These are phyloP conservation scores for Coemansia sp. DNA, from an alignment of 192 early-diverging fungal species.

Conservation along the genomic window DNA sequence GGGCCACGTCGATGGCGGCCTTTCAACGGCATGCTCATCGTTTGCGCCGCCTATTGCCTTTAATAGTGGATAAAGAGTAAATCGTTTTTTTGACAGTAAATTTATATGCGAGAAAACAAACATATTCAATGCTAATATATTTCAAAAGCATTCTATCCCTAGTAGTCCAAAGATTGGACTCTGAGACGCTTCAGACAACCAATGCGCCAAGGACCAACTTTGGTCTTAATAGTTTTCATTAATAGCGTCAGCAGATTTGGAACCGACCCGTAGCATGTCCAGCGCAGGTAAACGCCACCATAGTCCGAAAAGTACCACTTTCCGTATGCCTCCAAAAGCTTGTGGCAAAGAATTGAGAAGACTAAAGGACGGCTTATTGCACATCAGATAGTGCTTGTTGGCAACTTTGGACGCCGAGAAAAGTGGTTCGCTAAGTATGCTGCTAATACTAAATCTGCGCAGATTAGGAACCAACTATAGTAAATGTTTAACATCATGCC, in stretches of 20 bases:
- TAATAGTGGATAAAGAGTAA: no score
- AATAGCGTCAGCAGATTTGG: background rate
- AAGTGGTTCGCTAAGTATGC: background rate
- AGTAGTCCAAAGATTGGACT: background rate
- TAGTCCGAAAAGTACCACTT: background rate
- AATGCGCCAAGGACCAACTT: background rate
- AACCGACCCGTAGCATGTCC: background rate
- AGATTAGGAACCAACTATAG: slow-evolving; percentile 4
- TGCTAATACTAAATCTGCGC: background rate
- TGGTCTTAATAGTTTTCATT: background rate
- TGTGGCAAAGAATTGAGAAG: no score
- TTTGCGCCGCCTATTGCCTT: no score
- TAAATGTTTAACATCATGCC: background rate
- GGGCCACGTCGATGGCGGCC: no score
- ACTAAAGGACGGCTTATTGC: background rate
- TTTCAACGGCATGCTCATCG: no score
- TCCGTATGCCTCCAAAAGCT: no score
- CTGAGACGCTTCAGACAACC: background rate
- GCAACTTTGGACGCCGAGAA: background rate
- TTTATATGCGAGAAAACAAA: no score
- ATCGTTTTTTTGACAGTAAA: no score
- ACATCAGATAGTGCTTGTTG: background rate
- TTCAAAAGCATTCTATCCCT: no score
- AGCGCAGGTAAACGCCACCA: background rate
- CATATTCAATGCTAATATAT: no score